Evolutionary conservation across 331 rosid species (phyloP), one percentile per base, ranked within the genome.

Genomic region (Arachis monticola): DNA sequence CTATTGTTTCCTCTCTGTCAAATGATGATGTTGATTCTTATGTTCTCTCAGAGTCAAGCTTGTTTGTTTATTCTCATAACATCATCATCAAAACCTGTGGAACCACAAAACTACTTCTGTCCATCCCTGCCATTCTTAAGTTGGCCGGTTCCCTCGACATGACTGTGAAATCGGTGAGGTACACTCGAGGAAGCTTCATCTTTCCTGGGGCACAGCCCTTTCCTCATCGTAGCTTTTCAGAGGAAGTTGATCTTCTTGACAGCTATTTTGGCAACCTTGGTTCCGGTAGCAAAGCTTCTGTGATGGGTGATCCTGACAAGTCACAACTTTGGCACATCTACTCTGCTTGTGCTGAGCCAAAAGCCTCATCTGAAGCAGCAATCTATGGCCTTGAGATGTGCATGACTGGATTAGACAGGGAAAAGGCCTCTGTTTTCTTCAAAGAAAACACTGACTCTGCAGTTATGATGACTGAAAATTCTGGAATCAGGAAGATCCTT

Each of bases 1-100:
- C 97, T 17, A 93, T 93, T 82, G 98, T 93, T 60, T 67, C 86
- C 38, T 83, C 98, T 14, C 76, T 89, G 58, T 91, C 91, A 0
- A 91, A 93, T 27, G 96, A 86, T 47, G 8, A 79, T 64, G 77
- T 93, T 52, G 98, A 93, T 77, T 93, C 98, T 3, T 91, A 93
- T 58, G 97, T 91, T 66, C 98, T 93, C 14, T 91, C 98, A 0
- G 98, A 93, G 75, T 93, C 98, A 5, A 93, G 98, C 87, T 81
- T 93, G 27, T 93, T 93, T 59, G 86, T 93, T 63, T 89, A 87
- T 62, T 89, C 98, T 1, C 88, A 87, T 64, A 87, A 93, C 60
- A 35, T 93, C 32, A 87, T 93, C 45, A 93, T 93, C 81, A 93
- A 93, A 78, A 93, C 98, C 5, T 91, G 98, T 5, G 98, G 98